These are phyloP conservation scores for Zymoseptoria brevis DNA, from an alignment of 2,329 filamentous ascomycete species.

Conservation along the genomic window DNA sequence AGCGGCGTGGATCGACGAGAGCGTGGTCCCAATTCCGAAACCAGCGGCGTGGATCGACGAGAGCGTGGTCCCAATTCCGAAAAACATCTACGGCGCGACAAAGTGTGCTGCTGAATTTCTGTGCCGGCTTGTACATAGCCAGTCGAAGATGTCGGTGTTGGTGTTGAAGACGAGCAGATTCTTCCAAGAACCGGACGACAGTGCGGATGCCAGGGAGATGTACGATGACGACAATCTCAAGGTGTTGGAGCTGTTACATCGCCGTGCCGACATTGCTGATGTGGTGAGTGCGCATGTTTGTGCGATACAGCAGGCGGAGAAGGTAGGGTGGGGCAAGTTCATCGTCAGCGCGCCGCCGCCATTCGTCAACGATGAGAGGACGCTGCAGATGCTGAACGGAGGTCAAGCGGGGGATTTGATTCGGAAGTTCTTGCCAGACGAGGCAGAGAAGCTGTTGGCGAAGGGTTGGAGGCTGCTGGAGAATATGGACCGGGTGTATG, in stretches of 20 bases:
- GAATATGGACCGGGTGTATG: slow-evolving; percentile 13
- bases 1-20: slow-evolving; percentile 18
- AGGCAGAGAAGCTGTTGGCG: slow-evolving; percentile 7
- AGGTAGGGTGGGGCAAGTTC: slow-evolving; percentile 12
- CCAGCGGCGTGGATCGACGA: slow-evolving; percentile 19
- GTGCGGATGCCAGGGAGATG: slow-evolving; percentile 5
- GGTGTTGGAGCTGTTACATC: slow-evolving; percentile 15
- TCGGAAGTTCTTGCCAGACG: neutral
- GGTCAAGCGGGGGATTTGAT: slow-evolving; percentile 1
- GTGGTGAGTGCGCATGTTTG: slow-evolving; percentile 12
- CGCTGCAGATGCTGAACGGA: slow-evolving; percentile 5
- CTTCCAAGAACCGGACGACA: slow-evolving; percentile 24
- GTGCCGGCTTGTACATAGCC: slow-evolving; percentile 36
- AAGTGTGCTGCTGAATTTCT: slow-evolving; percentile 45
- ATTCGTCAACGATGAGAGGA: slow-evolving; percentile 3
- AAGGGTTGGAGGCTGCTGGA: slow-evolving; percentile 12
- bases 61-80: slow-evolving; percentile 12
- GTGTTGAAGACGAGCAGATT: slow-evolving; percentile 44
- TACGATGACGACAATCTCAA: slow-evolving; percentile 16
- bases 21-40: slow-evolving; percentile 14
- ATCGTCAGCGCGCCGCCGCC: slow-evolving; percentile 16
- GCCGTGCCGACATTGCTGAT: slow-evolving; percentile 11
- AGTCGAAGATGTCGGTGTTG: slow-evolving; percentile 35
- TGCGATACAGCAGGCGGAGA: slow-evolving; percentile 10
- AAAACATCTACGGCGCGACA: slow-evolving; percentile 34